Conservation (phyloP, 306 rosid genomes). For the Citrullus mucosospermus region DNA sequence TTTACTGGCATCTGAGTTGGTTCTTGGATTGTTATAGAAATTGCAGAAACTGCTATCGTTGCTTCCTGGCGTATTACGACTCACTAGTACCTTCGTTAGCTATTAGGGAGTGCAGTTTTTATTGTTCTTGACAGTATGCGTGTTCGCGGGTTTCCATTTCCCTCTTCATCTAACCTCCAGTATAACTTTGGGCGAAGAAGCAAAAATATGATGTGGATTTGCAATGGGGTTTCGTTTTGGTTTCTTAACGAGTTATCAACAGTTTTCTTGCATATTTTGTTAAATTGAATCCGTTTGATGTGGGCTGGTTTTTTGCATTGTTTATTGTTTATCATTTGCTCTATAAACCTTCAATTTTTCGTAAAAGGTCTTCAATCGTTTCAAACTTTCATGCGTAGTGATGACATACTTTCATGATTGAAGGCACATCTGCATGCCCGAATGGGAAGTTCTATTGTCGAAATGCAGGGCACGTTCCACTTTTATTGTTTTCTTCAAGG, state of each 20-base stretch:
- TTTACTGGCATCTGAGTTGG: not conserved
- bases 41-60: not conserved
- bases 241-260: not conserved
- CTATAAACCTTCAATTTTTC: not conserved
- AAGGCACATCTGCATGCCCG: constrained; percentile 96
- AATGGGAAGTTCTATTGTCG: constrained; percentile 59
- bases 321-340: not conserved
- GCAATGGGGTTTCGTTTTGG: not conserved
- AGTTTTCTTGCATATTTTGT: not conserved
- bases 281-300: not conserved
- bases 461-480: constrained; percentile 63
- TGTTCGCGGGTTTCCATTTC: not conserved
- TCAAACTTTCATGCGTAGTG: not conserved
- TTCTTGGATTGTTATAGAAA: not conserved
- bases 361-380: not conserved
- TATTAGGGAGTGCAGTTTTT: not conserved
- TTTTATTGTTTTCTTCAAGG: constrained; percentile 56
- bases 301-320: not conserved
- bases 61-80: not conserved
- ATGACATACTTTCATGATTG: constrained; percentile 5
- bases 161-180: not conserved
- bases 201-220: not conserved
- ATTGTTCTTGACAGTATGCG: not conserved
- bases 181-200: not conserved
- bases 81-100: not conserved